Conservation (phyloP, 2,329 filamentous ascomycete species). For the Xylaria sp. region DNA sequence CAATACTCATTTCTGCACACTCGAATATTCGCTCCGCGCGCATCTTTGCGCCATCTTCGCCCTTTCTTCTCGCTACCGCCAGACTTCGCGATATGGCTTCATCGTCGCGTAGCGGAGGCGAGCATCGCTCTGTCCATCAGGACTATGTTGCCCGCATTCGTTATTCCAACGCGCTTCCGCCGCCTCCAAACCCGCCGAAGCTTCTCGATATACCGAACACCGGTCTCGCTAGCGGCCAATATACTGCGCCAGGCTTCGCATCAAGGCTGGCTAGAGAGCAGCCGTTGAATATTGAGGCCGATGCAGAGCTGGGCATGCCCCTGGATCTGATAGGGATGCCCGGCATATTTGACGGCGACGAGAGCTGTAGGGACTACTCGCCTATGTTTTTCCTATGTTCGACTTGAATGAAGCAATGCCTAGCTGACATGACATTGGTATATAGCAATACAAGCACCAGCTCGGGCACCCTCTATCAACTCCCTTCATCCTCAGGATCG, state of each 20-base stretch:
- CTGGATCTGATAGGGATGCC: slow-evolving; percentile 95
- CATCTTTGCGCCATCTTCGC: slow-evolving; percentile 22
- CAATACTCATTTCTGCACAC: not conserved
- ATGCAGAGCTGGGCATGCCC: slow-evolving; percentile 98
- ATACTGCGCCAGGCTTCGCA: slow-evolving; percentile 90
- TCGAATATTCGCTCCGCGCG: not conserved
- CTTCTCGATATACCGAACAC: slow-evolving; percentile 96
- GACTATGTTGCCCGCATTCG: slow-evolving; percentile 97
- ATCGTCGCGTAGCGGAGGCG: slow-evolving; percentile 58
- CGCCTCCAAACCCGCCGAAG: slow-evolving; percentile 94
- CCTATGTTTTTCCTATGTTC: slow-evolving; percentile 8
- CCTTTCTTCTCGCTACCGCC: slow-evolving; percentile 15
- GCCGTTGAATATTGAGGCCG: slow-evolving; percentile 94
- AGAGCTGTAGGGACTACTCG: slow-evolving; percentile 74
- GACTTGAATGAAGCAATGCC: slow-evolving; percentile 4
- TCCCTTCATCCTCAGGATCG: slow-evolving; percentile 89
- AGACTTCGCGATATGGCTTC: slow-evolving; percentile 53
- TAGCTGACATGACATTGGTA: slow-evolving; percentile 42
- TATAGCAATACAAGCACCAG: slow-evolving; percentile 82
- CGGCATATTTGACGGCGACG: slow-evolving; percentile 93
- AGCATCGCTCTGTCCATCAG: slow-evolving; percentile 77
- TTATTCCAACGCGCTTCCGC: slow-evolving; percentile 95
- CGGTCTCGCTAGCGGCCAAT: slow-evolving; percentile 85
- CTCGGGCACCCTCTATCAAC: slow-evolving; percentile 77
- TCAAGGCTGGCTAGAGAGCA: slow-evolving; percentile 90